These are phyloP conservation scores for Colletotrichum shisoi DNA, from an alignment of 2,329 filamentous ascomycete genomes.

Conservation along the genomic window DNA sequence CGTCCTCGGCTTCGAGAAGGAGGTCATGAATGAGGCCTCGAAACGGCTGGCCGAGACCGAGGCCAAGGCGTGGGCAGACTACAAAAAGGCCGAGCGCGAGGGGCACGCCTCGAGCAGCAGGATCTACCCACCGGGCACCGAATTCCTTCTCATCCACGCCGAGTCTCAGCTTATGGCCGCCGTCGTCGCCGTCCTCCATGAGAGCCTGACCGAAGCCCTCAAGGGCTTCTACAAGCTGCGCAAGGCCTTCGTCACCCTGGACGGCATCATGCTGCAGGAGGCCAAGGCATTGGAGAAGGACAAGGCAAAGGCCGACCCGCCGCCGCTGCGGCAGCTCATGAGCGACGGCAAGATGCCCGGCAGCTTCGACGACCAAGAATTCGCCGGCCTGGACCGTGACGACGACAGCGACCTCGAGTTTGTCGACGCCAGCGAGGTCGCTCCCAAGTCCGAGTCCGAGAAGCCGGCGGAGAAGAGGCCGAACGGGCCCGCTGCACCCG, in stretches of 20 bases:
- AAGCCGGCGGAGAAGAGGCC: conserved; percentile 58
- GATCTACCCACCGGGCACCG: conserved; percentile 82
- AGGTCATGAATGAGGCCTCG: conserved; percentile 84
- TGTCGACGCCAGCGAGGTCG: conserved; percentile 62
- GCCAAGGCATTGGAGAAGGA: conserved; percentile 54
- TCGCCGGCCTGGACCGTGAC: conserved; percentile 44
- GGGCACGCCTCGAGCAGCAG: conserved; percentile 42
- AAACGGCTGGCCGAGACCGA: conserved; percentile 78
- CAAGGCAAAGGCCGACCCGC: conserved; percentile 38
- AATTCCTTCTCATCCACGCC: conserved; percentile 84
- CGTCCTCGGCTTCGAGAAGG: conserved; percentile 88
- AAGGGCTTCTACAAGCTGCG: conserved; percentile 92
- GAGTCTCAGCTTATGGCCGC: conserved; percentile 90
- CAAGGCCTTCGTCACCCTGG: conserved; percentile 85
- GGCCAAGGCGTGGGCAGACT: conserved; percentile 75
- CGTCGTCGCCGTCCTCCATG: conserved; percentile 87
- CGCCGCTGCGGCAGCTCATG: conserved; percentile 30
- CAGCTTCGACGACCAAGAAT: conserved; percentile 50
- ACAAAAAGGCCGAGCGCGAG: conserved; percentile 70
- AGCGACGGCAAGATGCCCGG: conserved; percentile 51
- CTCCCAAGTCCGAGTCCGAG: conserved; percentile 49
- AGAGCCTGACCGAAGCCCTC: conserved; percentile 89
- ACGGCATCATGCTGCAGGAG: conserved; percentile 80
- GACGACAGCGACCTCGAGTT: conserved; percentile 59
- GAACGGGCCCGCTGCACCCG: conserved; percentile 41